Percentiles rank a stretch among this genome's conserved stretches.
Conservation (phyloP, 805 yeast genomes). For the Wickerhamomyces alni region DNA sequence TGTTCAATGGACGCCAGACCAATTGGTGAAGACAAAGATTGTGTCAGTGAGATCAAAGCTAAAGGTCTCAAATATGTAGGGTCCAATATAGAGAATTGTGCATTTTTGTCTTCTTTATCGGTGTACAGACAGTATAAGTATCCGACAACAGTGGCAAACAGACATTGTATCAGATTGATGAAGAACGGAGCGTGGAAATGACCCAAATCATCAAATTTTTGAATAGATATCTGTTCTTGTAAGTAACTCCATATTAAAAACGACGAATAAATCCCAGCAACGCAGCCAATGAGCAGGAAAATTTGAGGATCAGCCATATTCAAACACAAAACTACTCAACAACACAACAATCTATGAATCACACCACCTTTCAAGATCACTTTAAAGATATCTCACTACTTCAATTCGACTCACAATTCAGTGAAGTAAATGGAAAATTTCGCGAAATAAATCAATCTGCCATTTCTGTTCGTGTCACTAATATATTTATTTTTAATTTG, state of each 20-base stretch:
- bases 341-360: too few species aligned
- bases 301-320: background rate
- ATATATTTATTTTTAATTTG: background rate
- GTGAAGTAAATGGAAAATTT: too few species aligned
- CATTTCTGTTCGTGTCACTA: background rate
- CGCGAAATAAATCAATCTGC: conserved; percentile 4
- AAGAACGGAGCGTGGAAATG: conserved; percentile 72
- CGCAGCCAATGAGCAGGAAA: conserved; percentile 23
- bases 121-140: conserved; percentile 42
- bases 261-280: conserved; percentile 72
- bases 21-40: conserved; percentile 76
- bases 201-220: conserved; percentile 57
- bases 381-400: too few species aligned
- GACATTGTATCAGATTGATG: conserved; percentile 70
- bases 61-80: conserved; percentile 16
- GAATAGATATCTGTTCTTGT: conserved; percentile 82
- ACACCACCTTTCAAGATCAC: too few species aligned
- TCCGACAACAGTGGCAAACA: conserved; percentile 69
- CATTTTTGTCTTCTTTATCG: background rate
- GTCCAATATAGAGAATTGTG: conserved; percentile 12
- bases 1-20: conserved; percentile 74
- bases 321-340: too few species aligned
- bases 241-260: conserved; percentile 89
- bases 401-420: too few species aligned
- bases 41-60: conserved; percentile 36